Evolutionary conservation across 2,329 filamentous ascomycete genomes (phyloP).

Genomic region (Talaromyces sp.): DNA sequence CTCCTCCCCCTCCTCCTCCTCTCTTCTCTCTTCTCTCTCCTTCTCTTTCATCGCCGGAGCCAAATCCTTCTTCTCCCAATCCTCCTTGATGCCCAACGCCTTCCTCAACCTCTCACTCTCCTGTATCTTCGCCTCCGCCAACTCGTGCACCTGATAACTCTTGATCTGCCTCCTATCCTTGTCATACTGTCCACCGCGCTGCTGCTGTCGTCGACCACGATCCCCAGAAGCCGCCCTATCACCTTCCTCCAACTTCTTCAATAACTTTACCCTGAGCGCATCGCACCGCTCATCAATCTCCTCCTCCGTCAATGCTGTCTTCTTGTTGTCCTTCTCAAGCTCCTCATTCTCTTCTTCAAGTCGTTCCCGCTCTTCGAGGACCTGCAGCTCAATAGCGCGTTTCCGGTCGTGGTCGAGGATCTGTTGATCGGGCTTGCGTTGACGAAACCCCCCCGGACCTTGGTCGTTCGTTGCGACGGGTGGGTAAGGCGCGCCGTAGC

Average conservation of each 20-base stretch:
- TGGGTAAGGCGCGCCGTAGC: constrained; percentile 68
- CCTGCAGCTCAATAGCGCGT: constrained; percentile 86
- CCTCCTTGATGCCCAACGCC: constrained; percentile 81
- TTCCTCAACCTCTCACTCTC: constrained; percentile 85
- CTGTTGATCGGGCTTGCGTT: constrained; percentile 82
- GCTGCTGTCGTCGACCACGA: constrained; percentile 22
- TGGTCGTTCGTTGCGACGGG: constrained; percentile 25
- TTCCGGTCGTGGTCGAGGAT: constrained; percentile 94
- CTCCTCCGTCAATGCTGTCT: constrained; percentile 61
- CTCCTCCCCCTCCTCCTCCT: neutral
- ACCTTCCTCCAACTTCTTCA: constrained; percentile 52
- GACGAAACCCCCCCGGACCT: constrained; percentile 49
- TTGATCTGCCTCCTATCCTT: constrained; percentile 60
- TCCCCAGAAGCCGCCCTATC: neutral
- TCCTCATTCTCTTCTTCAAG: constrained; percentile 73
- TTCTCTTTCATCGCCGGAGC: constrained; percentile 18
- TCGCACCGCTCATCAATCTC: constrained; percentile 79
- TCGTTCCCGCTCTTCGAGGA: constrained; percentile 82
- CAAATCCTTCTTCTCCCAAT: constrained; percentile 62
- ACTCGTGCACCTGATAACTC: constrained; percentile 89
- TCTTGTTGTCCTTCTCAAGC: constrained; percentile 77
- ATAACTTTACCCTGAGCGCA: constrained; percentile 61
- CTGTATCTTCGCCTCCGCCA: constrained; percentile 92
- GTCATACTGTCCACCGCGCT: constrained; percentile 19
- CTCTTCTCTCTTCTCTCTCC: constrained; percentile 21